Conservation (phyloP, 1,284 basidiomycete species). For the Naganishia cerealis region DNA sequence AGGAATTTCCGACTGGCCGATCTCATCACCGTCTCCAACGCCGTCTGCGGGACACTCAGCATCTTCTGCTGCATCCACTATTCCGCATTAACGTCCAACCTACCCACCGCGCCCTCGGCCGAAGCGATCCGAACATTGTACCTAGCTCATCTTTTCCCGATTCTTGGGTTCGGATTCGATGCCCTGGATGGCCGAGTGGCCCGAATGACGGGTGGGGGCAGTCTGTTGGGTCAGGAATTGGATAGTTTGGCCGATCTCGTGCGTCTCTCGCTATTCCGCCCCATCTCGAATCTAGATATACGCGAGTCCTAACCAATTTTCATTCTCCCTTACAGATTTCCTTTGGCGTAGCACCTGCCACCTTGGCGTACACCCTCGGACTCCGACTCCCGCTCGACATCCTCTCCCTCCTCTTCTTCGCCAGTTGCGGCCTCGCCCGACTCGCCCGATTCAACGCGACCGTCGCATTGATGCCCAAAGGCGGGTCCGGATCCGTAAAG, state of each 20-base stretch:
- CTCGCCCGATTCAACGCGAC: conserved; percentile 98
- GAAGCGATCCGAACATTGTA: conserved; percentile 60
- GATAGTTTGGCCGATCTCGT: conserved; percentile 95
- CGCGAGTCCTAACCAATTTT: conserved; percentile 9
- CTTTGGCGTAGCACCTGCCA: conserved; percentile 93
- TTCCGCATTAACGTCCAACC: conserved; percentile 79
- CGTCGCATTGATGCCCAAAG: conserved; percentile 89
- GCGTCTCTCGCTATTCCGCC: conserved; percentile 43
- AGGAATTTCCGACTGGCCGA: conserved; percentile 98
- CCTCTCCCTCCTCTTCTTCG: conserved; percentile 80
- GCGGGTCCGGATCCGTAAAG: conserved; percentile 77
- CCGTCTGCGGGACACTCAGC: conserved; percentile 94
- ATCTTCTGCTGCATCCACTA: conserved; percentile 83
- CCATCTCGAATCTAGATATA: neutral
- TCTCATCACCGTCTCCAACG: conserved; percentile 99
- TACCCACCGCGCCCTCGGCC: conserved; percentile 41
- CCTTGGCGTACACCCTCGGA: conserved; percentile 87
- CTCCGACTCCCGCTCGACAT: conserved; percentile 87
- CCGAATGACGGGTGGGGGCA: conserved; percentile 89
- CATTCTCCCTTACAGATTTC: conserved; percentile 67
- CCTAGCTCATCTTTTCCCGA: conserved; percentile 80
- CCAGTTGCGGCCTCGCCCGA: conserved; percentile 92
- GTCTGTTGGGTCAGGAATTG: conserved; percentile 96
- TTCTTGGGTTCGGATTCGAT: conserved; percentile 97
- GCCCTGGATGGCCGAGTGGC: conserved; percentile 97